Evolutionary conservation across 768 basidiomycete species (phyloP).

Genomic region (Rhodotorula kratochvilovae): DNA sequence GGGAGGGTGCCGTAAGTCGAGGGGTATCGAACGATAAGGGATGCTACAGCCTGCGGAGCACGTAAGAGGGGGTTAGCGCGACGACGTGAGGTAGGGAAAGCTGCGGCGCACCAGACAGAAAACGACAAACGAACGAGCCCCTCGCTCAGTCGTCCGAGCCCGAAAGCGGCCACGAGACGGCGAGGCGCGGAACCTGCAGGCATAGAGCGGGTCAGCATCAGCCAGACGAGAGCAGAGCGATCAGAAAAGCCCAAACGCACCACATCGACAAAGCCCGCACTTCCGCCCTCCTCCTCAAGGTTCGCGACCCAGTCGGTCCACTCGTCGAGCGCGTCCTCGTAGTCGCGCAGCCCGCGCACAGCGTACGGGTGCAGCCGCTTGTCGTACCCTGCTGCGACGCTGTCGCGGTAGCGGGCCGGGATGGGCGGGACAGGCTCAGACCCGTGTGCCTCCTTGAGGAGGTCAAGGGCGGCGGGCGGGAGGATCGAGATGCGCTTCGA

Average conservation of each 20-base stretch:
- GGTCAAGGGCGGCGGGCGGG: conserved; percentile 44
- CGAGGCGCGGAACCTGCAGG: conserved; percentile 19
- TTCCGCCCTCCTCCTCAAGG: conserved; percentile 29
- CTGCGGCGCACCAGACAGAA: too few relatives aligned
- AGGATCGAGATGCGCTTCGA: conserved; percentile 45
- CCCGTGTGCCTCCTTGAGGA: conserved; percentile 40
- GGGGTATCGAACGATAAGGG: too few relatives aligned
- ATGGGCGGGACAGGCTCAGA: conserved; percentile 41
- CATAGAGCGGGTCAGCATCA: too few relatives aligned
- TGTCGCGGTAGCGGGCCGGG: conserved; percentile 32
- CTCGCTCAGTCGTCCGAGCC: not conserved
- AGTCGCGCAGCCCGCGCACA: conserved; percentile 41
- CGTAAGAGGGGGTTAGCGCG: too few relatives aligned
- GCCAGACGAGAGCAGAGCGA: too few relatives aligned
- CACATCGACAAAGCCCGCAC: conserved; percentile 4
- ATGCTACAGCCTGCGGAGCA: too few relatives aligned
- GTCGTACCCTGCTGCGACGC: conserved; percentile 35
- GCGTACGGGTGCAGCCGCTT: conserved; percentile 44
- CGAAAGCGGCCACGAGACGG: conserved; percentile 16
- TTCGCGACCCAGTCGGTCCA: conserved; percentile 35
- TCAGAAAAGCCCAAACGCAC: not conserved
- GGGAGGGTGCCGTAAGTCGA: too few relatives aligned
- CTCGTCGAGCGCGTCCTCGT: conserved; percentile 42
- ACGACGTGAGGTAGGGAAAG: too few relatives aligned
- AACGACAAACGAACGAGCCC: not conserved